Percentiles rank a stretch among this genome's conserved stretches.
Conservation (phyloP, 345 rosid genomes). For the Eutrema yunnanense region DNA sequence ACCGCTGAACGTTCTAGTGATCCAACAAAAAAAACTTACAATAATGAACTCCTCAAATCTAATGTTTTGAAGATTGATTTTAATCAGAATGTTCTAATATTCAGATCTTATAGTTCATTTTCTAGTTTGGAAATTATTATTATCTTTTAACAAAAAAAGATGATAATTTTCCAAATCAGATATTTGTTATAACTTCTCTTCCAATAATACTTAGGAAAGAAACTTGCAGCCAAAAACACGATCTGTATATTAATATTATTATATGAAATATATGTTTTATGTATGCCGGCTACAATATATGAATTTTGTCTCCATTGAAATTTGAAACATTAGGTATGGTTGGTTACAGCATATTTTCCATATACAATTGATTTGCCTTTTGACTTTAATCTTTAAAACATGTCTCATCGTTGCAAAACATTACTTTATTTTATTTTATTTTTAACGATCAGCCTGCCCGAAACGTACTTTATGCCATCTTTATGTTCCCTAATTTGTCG, state of each 20-base stretch:
- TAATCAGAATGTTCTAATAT: background rate
- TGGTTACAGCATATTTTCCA: slow-evolving; percentile 26
- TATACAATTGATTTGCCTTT: slow-evolving; percentile 23
- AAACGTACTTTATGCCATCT: slow-evolving; percentile 25
- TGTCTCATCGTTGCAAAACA: slow-evolving; percentile 33
- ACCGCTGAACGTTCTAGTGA: no score
- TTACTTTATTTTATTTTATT: slow-evolving; percentile 11
- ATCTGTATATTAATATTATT: background rate
- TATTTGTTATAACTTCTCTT: background rate
- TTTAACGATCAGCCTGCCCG: slow-evolving; percentile 27
- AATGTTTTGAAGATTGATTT: background rate
- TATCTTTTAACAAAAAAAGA: no score
- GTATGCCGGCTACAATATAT: slow-evolving; percentile 18
- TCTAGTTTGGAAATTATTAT: no score
- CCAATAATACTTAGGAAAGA: background rate
- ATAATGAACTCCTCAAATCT: background rate
- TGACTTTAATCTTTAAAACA: slow-evolving; percentile 24
- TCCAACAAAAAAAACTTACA: no score
- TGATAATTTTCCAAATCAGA: background rate
- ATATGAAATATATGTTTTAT: slow-evolving; percentile 1
- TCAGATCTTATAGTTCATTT: background rate
- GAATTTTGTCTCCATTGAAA: slow-evolving; percentile 23
- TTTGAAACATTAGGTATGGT: slow-evolving; percentile 25
- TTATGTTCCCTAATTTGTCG: slow-evolving; percentile 33
- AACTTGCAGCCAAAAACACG: background rate